Conservation (phyloP, 2,329 filamentous ascomycete species). For the Nemania serpens region DNA sequence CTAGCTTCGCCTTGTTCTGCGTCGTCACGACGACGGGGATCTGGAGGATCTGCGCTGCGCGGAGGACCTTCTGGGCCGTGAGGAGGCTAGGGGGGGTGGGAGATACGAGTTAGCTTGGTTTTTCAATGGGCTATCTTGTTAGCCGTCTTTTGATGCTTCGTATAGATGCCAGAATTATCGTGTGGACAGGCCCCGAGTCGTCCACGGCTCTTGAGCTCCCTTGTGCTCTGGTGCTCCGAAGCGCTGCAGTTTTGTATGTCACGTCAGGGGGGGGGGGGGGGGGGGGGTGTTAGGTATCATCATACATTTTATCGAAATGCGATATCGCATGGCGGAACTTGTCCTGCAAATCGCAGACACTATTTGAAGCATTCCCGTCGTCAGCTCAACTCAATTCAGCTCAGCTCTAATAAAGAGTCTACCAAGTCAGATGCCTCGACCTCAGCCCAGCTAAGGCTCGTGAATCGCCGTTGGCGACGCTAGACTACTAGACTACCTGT, state of each 20-base stretch:
- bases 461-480: background rate
- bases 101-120: background rate
- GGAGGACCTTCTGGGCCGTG: constrained; percentile 71
- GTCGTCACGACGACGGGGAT: constrained; percentile 87
- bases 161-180: too few relatives aligned
- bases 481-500: too few relatives aligned
- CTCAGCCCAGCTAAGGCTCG: background rate
- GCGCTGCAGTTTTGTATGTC: too few relatives aligned
- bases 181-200: too few relatives aligned
- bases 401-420: background rate
- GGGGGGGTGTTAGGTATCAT: background rate
- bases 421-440: background rate
- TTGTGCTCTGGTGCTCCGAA: background rate
- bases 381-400: constrained; percentile 20
- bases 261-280: constrained; percentile 1
- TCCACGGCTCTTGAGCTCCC: background rate
- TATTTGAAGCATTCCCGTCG: constrained; percentile 44
- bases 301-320: constrained; percentile 79
- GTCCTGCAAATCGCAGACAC: constrained; percentile 93
- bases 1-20: constrained; percentile 78
- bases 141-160: too few relatives aligned
- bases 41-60: constrained; percentile 65
- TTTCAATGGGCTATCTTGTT: background rate
- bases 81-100: constrained; percentile 54
- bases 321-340: constrained; percentile 84